Evolutionary conservation across 148 eudicot species (phyloP), one percentile per base, ranked within the genome.

Genomic region (Salicornia ramosissima): DNA sequence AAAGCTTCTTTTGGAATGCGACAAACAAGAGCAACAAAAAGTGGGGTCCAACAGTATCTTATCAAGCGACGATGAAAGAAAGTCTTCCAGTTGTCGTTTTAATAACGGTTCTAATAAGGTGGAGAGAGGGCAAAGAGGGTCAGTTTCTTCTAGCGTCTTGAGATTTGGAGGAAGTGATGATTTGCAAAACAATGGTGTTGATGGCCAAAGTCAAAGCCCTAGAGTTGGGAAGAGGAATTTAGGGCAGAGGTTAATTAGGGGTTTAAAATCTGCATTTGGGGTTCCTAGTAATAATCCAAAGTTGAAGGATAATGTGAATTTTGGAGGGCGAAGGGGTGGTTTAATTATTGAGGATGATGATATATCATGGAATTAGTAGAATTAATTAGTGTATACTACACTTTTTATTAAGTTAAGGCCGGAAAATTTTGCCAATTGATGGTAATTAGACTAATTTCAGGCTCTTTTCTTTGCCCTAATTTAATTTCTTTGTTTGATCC

Each of bases 91-190:
- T 52, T 92, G 80, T 14, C 80, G 92, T 25, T 87, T 89, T 29
- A 74, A 69, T 46, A 68, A 39, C 6, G 81, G 74, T 71, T 64
- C 49, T 58, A 26, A 73, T 63, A 84, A 79, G 77, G 79, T 91
- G 6, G 87, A 73, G 61, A 83, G 87, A 42, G 96, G 86, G 16
- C 84, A 89, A 45, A 79, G 73, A 43, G 97, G 96, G 51, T 89
- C 97, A 1, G 75, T 85, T 57, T 91, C 97, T 64, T 78, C 87
- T 0, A 69, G 78, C 24, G 78, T 62, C 64, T 49, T 57, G 62
- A 18, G 69, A 28, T 73, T 67, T 62, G 67, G 75, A 58, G 25
- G 76, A 57, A 30, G 80, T 52, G 36, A 62, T 72, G 9, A 65
- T 18, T 42, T 59, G 62, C 64, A 66, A 45, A 61, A 24, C 36